Evolutionary conservation across 768 basidiomycete species (phyloP).

Genomic region (Rickenella mellea): DNA sequence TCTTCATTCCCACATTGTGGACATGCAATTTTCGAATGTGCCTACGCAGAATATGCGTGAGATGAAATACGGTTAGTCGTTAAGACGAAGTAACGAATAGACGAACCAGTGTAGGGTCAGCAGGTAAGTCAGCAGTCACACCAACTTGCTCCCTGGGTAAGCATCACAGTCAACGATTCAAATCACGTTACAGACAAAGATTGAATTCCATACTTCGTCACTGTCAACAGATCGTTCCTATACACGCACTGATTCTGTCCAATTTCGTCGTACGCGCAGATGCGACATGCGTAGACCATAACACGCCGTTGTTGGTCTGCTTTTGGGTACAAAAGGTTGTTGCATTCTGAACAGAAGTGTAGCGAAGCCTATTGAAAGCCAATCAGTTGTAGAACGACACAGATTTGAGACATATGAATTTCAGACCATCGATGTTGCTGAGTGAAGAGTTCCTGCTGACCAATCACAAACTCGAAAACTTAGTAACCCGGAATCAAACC

Average conservation of each 20-base stretch:
- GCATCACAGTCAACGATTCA: not conserved
- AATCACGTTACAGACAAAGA: not conserved
- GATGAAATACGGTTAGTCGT: not conserved
- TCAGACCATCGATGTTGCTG: no score
- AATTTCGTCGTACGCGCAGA: conserved; percentile 80
- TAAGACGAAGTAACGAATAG: not conserved
- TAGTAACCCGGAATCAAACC: not conserved
- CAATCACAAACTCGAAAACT: not conserved
- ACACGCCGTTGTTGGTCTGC: conserved; percentile 78
- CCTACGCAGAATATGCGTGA: conserved; percentile 30
- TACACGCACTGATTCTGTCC: conserved; percentile 88
- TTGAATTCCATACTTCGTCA: conserved; percentile 63
- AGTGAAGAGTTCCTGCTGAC: no score
- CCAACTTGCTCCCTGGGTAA: conserved; percentile 79
- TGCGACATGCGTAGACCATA: conserved; percentile 87
- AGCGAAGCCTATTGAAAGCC: conserved; percentile 88
- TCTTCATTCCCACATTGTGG: conserved; percentile 76
- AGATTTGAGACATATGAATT: no score
- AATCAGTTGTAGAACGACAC: no score
- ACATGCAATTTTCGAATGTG: conserved; percentile 77
- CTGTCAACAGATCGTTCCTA: conserved; percentile 84
- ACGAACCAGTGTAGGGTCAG: conserved; percentile 80
- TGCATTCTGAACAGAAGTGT: conserved; percentile 90
- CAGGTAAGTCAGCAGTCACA: conserved; percentile 77
- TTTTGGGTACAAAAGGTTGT: conserved; percentile 89